These are phyloP conservation scores for Aspergillus flavus DNA, from an alignment of 2,329 filamentous ascomycete species.

Conservation along the genomic window DNA sequence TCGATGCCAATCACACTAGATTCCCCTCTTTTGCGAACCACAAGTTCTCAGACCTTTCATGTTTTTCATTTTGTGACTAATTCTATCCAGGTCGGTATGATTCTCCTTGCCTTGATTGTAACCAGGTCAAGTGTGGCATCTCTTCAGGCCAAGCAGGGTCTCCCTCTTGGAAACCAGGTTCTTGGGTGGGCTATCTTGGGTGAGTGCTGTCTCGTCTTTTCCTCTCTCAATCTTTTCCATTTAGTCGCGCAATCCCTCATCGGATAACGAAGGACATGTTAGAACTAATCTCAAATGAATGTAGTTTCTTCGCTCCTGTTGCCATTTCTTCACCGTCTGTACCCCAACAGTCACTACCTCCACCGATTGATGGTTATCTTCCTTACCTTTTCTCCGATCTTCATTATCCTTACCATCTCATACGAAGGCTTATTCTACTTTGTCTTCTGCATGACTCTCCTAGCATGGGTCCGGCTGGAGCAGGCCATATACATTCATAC, in stretches of 20 bases:
- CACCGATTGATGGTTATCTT: slow-evolving; percentile 88
- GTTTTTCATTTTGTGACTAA: slow-evolving; percentile 8
- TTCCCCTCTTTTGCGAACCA: background rate
- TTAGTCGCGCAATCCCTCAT: too few species aligned
- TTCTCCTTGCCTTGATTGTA: slow-evolving; percentile 78
- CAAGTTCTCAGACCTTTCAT: background rate
- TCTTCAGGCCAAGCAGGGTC: slow-evolving; percentile 78
- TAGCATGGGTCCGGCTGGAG: slow-evolving; percentile 91
- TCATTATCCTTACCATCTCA: slow-evolving; percentile 94
- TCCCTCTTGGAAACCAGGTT: slow-evolving; percentile 84
- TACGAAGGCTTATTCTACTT: slow-evolving; percentile 98
- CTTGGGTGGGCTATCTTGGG: slow-evolving; percentile 80
- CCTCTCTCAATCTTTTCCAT: background rate
- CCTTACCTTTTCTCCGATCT: slow-evolving; percentile 87
- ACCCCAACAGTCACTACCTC: slow-evolving; percentile 84
- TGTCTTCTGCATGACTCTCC: slow-evolving; percentile 76
- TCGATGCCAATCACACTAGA: background rate
- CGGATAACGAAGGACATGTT: too few species aligned
- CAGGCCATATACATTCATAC: slow-evolving; percentile 66
- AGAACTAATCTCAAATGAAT: background rate
- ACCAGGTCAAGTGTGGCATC: slow-evolving; percentile 85
- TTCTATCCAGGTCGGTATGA: slow-evolving; percentile 67
- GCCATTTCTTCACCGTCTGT: slow-evolving; percentile 77
- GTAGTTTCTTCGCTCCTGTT: slow-evolving; percentile 73
- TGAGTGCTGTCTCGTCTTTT: slow-evolving; percentile 43